A percentile compares a stretch with the other conserved stretches of the same genome.
These are phyloP conservation scores for Starmerella apicola DNA, from an alignment of 805 yeast genomes.

Conservation along the genomic window DNA sequence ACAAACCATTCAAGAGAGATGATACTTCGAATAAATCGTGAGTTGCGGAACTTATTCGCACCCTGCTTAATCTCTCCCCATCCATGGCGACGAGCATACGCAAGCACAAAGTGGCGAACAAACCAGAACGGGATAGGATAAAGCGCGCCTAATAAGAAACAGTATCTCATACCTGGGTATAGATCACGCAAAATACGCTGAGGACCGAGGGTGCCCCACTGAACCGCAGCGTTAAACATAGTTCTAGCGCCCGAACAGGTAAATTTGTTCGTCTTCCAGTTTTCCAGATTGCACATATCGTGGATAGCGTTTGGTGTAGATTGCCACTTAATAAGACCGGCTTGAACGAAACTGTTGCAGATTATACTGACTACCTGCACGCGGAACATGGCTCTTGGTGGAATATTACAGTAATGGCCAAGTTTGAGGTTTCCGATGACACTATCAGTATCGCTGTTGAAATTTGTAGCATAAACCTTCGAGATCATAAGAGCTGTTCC, in stretches of 20 bases:
- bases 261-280: constrained; percentile 29
- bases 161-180: constrained; percentile 29
- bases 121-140: constrained; percentile 55
- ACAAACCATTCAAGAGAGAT: constrained; percentile 21
- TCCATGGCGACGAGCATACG: constrained; percentile 9
- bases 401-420: constrained; percentile 47
- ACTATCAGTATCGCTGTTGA: constrained; percentile 50
- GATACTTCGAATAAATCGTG: constrained; percentile 6
- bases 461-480: constrained; percentile 45
- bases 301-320: constrained; percentile 26
- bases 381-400: constrained; percentile 49
- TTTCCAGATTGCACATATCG: constrained; percentile 29
- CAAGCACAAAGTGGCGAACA: constrained; percentile 37
- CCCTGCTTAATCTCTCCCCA: constrained; percentile 8
- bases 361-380: constrained; percentile 30
- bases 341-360: constrained; percentile 22
- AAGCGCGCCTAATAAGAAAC: constrained; percentile 38
- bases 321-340: constrained; percentile 29
- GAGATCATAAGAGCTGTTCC: constrained; percentile 42
- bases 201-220: constrained; percentile 47
- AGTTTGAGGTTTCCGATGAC: constrained; percentile 42
- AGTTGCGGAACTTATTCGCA: constrained; percentile 11
- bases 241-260: constrained; percentile 31
- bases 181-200: constrained; percentile 10
- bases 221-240: constrained; percentile 38